Conservation (phyloP, 345 rosid species). For the Salix dunnii region DNA sequence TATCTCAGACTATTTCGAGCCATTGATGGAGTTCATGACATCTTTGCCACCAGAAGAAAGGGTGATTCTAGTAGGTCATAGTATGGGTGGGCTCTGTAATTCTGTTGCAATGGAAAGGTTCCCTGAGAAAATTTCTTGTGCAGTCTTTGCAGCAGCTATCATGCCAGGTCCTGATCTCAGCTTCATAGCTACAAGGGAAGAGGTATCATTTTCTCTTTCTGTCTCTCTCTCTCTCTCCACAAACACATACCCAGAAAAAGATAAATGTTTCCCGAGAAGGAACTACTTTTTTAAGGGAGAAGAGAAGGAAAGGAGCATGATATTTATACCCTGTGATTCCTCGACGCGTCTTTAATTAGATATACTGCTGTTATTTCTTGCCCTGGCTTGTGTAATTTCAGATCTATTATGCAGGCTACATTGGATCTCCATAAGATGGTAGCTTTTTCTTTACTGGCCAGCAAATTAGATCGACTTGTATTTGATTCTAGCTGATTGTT, state of each 20-base stretch:
- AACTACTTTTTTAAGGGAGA: no score
- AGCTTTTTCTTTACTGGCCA: neutral
- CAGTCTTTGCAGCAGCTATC: constrained; percentile 27
- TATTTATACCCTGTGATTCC: neutral
- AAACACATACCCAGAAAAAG: neutral
- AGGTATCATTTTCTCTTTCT: constrained; percentile 24
- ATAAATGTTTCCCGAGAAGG: neutral
- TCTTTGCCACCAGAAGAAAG: constrained; percentile 29
- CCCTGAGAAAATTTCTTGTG: constrained; percentile 35
- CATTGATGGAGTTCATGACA: constrained; percentile 31
- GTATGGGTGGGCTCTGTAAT: constrained; percentile 30
- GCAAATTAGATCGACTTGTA: neutral
- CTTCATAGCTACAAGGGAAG: constrained; percentile 12
- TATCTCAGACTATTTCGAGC: constrained; percentile 29
- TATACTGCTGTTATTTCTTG: neutral
- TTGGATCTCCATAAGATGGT: neutral
- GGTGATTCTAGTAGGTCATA: constrained; percentile 43
- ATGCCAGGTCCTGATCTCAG: constrained; percentile 38
- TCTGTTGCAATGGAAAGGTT: constrained; percentile 44
- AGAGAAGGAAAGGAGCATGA: neutral
- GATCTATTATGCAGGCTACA: neutral
- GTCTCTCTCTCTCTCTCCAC: neutral
- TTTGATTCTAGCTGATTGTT: neutral
- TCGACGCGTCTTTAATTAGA: neutral
- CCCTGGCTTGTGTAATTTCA: neutral